phyloP scores from a whole-genome alignment of 2,329 filamentous ascomycete genomes.

The Aspergillus pseudotamarii region DNA sequence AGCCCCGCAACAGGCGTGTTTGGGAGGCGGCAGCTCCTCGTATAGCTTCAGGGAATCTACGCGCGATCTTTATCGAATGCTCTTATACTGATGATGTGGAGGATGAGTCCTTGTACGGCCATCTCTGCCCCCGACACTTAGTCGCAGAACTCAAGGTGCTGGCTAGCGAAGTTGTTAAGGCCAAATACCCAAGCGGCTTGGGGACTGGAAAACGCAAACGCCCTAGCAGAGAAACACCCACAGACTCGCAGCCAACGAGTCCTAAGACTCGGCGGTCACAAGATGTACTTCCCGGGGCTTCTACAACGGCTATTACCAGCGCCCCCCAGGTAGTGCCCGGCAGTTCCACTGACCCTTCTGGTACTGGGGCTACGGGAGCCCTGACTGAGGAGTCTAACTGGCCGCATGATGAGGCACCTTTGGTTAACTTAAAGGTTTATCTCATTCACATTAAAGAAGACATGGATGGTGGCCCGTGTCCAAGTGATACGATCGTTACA shows the following conservation, averaged over 20 bases:
- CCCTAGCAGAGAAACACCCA: conserved; percentile 4
- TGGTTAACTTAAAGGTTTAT: conserved; percentile 76
- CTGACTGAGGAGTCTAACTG: neutral
- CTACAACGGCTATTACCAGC: neutral
- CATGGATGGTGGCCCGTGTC: conserved; percentile 68
- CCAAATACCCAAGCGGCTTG: conserved; percentile 38
- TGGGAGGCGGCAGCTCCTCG: conserved; percentile 91
- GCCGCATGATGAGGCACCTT: conserved; percentile 43
- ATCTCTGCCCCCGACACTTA: conserved; percentile 81
- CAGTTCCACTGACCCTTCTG: conserved; percentile 4
- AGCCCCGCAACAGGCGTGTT: conserved; percentile 76
- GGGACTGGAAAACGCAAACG: conserved; percentile 48
- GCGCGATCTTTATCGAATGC: conserved; percentile 92
- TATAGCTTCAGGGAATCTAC: conserved; percentile 70
- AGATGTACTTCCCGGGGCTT: neutral
- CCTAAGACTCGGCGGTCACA: conserved; percentile 1
- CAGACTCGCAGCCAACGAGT: neutral
- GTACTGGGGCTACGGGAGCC: conserved; percentile 8
- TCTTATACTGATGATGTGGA: conserved; percentile 82
- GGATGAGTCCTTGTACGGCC: conserved; percentile 80
- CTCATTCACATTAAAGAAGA: conserved; percentile 95
- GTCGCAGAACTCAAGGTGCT: conserved; percentile 75
- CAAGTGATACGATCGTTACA: conserved; percentile 67
- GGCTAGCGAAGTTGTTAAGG: conserved; percentile 68
- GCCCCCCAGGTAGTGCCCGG: neutral